Conservation (phyloP, 768 basidiomycete species). For the Megacollybia marginata region DNA sequence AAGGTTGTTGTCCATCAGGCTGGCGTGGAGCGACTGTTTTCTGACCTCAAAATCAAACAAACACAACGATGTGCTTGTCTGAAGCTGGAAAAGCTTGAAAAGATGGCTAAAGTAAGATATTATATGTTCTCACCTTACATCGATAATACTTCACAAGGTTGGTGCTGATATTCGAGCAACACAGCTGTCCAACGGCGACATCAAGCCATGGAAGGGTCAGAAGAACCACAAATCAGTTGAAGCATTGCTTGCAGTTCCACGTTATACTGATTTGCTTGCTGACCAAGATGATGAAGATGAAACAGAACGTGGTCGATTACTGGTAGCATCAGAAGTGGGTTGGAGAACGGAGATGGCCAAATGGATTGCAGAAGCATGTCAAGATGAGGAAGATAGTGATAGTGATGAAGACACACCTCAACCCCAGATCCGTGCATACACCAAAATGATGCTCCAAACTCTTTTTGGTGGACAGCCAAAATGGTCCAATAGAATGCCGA, state of each 20-base stretch:
- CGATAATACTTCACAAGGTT: conserved; percentile 7
- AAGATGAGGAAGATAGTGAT: conserved; percentile 4
- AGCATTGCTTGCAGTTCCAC: conserved; percentile 13
- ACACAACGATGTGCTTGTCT: conserved; percentile 1
- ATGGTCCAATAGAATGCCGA: conserved; percentile 7
- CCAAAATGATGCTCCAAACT: too few relatives aligned
- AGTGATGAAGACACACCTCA: conserved; percentile 4
- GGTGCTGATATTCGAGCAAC: conserved; percentile 14
- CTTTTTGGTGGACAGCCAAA: too few relatives aligned
- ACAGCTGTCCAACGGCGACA: conserved; percentile 10
- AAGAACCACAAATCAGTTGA: conserved; percentile 13
- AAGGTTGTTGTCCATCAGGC: conserved; percentile 1
- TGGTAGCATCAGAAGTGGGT: conserved; percentile 9
- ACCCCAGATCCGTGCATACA: too few relatives aligned
- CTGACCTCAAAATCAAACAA: conserved; percentile 4
- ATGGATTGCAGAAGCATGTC: conserved; percentile 5
- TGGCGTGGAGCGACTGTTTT: conserved; percentile 3
- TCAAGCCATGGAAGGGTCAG: conserved; percentile 4
- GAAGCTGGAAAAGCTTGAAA: not conserved
- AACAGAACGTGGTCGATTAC: not conserved
- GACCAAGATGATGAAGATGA: conserved; percentile 3
- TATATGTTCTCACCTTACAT: too few relatives aligned
- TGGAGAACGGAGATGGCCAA: conserved; percentile 15
- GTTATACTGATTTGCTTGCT: conserved; percentile 10
- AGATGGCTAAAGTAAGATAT: too few relatives aligned